Evolutionary conservation across 2,329 filamentous ascomycete species (phyloP).

Genomic region (Cladorrhinum sp.): DNA sequence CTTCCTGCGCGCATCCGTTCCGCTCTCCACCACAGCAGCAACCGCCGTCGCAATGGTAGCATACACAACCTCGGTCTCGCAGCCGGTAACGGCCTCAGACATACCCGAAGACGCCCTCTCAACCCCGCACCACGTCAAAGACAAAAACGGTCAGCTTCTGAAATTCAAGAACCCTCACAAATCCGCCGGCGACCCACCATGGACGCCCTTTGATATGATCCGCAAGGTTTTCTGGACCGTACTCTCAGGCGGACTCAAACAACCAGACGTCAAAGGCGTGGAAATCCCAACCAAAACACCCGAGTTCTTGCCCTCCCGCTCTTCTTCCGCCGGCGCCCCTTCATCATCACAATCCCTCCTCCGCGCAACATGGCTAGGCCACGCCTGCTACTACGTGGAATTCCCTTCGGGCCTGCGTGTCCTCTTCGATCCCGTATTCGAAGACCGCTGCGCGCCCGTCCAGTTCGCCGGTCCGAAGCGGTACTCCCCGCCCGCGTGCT

Average conservation of each 20-base stretch:
- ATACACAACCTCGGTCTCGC: conserved; percentile 34
- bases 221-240: conserved; percentile 35
- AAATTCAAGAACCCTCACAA: conserved; percentile 52
- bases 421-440: conserved; percentile 91
- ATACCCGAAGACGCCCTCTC: conserved; percentile 42
- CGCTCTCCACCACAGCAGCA: conserved; percentile 11
- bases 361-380: conserved; percentile 89
- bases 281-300: conserved; percentile 67
- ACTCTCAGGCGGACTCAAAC: conserved; percentile 37
- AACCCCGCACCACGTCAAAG: conserved; percentile 48
- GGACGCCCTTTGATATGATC: conserved; percentile 26
- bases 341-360: conserved; percentile 52
- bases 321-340: too few species aligned
- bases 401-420: conserved; percentile 83
- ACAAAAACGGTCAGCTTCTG: conserved; percentile 37
- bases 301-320: conserved; percentile 61
- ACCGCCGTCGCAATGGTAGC: conserved; percentile 15
- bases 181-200: conserved; percentile 34
- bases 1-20: conserved; percentile 14
- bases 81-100: conserved; percentile 32
- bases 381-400: conserved; percentile 91
- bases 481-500: conserved; percentile 74
- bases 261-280: conserved; percentile 61
- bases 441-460: conserved; percentile 79
- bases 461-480: conserved; percentile 69